Conservation (phyloP, 2,329 filamentous ascomycete species). For the Hypoxylon sp. region DNA sequence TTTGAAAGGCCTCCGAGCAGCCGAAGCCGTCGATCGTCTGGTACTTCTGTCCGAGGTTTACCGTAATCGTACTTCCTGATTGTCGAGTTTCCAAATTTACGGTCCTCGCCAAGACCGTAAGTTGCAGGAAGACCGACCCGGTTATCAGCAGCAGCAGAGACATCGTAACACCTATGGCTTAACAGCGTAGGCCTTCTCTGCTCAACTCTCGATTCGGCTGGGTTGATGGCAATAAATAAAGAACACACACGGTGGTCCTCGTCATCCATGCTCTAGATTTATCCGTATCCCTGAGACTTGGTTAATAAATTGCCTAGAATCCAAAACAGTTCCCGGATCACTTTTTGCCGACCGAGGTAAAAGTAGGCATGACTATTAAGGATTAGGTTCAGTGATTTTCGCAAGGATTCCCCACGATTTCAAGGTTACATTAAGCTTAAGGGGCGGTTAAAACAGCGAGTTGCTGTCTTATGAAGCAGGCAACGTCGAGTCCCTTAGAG, state of each 20-base stretch:
- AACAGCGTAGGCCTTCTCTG: not conserved
- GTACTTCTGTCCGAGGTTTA: conserved; percentile 58
- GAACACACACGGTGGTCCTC: not conserved
- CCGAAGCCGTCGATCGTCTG: conserved; percentile 64
- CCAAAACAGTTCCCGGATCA: conserved; percentile 5
- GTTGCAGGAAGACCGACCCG: conserved; percentile 2
- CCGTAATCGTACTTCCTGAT: conserved; percentile 52
- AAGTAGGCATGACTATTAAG: not conserved
- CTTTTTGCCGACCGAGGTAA: conserved; percentile 19
- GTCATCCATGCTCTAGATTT: conserved; percentile 15
- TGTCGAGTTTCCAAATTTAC: conserved; percentile 33
- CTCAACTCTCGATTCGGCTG: not conserved
- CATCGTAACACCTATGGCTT: not conserved
- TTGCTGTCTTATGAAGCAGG: not conserved
- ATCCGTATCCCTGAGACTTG: conserved; percentile 5
- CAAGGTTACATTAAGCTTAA: conserved; percentile 12
- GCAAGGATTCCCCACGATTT: conserved; percentile 25
- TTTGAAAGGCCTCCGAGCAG: conserved; percentile 61
- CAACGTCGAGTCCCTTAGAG: not conserved
- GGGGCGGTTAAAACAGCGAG: conserved; percentile 23
- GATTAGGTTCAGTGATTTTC: not conserved
- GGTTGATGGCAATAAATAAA: not conserved
- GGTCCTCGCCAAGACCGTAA: conserved; percentile 12
- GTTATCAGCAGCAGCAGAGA: conserved; percentile 8
- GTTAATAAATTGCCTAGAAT: conserved; percentile 14